phyloP scores from a whole-genome alignment of 257 asterid genomes.

The Leonotis leonurus region DNA sequence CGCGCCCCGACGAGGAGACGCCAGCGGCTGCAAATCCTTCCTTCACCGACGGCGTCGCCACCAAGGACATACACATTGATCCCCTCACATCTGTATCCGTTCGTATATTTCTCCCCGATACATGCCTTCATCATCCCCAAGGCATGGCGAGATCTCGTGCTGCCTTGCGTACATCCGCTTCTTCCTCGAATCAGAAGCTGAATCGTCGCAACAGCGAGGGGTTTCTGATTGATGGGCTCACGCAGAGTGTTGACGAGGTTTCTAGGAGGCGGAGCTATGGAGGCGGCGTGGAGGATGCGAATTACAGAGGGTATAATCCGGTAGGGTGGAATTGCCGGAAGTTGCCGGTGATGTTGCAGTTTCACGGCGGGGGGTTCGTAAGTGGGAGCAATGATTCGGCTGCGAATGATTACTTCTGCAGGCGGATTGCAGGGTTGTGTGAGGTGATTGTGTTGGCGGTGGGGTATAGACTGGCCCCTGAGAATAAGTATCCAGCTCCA shows the following conservation, averaged over 20 bases:
- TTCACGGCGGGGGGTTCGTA: conserved; percentile 90
- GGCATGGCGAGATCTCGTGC: conserved; percentile 21
- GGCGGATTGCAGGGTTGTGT: conserved; percentile 72
- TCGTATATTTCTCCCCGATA: conserved; percentile 81
- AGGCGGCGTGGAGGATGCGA: conserved; percentile 33
- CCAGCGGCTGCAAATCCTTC: conserved; percentile 64
- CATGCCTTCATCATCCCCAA: conserved; percentile 47
- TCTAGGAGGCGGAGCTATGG: conserved; percentile 58
- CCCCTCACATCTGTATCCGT: conserved; percentile 66
- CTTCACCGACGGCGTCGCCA: conserved; percentile 89
- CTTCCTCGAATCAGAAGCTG: conserved; percentile 22
- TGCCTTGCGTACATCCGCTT: conserved; percentile 22
- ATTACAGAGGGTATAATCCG: conserved; percentile 72
- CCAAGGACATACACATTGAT: conserved; percentile 86
- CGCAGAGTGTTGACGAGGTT: conserved; percentile 17
- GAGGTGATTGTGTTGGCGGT: conserved; percentile 89
- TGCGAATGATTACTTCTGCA: conserved; percentile 72
- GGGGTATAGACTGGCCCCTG: conserved; percentile 86
- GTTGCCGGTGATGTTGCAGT: conserved; percentile 81
- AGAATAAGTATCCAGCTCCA: conserved; percentile 76
- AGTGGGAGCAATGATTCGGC: conserved; percentile 77
- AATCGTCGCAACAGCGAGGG: conserved; percentile 53
- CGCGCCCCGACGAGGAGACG: conserved; percentile 79
- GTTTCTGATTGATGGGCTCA: conserved; percentile 11
- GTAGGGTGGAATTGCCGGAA: conserved; percentile 34